Percentiles rank a stretch among this genome's conserved stretches.
These are phyloP conservation scores for Fraxinus albicans DNA, from an alignment of 305 asterid genomes.

Conservation along the genomic window DNA sequence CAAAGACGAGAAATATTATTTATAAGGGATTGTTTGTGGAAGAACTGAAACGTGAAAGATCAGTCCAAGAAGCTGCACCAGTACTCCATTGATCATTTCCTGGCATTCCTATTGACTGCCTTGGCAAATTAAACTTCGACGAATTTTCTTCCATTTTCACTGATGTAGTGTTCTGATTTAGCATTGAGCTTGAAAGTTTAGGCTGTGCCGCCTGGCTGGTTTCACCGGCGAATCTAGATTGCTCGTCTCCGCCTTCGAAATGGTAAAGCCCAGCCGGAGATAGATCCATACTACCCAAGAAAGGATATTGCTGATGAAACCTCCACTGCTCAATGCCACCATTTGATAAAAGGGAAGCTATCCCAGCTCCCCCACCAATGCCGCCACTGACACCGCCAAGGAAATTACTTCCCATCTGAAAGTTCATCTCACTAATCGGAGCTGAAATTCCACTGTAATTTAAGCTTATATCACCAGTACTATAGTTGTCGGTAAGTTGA, in stretches of 20 bases:
- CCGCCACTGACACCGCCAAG: not conserved
- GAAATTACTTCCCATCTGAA: slow-evolving; percentile 24
- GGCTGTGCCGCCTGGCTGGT: slow-evolving; percentile 2
- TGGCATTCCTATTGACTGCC: slow-evolving; percentile 5
- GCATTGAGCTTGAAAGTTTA: slow-evolving; percentile 12
- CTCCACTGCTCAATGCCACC: slow-evolving; percentile 15
- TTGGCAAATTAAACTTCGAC: not conserved
- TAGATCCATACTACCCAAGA: slow-evolving; percentile 1
- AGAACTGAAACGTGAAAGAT: not conserved
- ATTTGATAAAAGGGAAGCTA: slow-evolving; percentile 11
- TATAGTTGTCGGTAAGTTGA: slow-evolving; percentile 27
- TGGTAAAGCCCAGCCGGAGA: slow-evolving; percentile 17
- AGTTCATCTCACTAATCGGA: slow-evolving; percentile 31
- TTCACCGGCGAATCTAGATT: not conserved
- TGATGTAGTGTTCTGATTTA: not conserved
- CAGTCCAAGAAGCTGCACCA: slow-evolving; percentile 11
- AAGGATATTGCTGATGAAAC: slow-evolving; percentile 14
- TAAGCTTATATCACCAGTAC: slow-evolving; percentile 29
- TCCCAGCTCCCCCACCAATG: slow-evolving; percentile 1
- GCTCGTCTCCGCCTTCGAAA: slow-evolving; percentile 5
- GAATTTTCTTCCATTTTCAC: slow-evolving; percentile 3
- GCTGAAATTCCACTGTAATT: slow-evolving; percentile 30
- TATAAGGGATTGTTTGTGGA: slow-evolving; percentile 4
- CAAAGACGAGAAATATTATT: not conserved
- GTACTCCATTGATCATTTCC: slow-evolving; percentile 13